phyloP scores from a whole-genome alignment of 345 rosid species.

The Rhizophora mangle region DNA sequence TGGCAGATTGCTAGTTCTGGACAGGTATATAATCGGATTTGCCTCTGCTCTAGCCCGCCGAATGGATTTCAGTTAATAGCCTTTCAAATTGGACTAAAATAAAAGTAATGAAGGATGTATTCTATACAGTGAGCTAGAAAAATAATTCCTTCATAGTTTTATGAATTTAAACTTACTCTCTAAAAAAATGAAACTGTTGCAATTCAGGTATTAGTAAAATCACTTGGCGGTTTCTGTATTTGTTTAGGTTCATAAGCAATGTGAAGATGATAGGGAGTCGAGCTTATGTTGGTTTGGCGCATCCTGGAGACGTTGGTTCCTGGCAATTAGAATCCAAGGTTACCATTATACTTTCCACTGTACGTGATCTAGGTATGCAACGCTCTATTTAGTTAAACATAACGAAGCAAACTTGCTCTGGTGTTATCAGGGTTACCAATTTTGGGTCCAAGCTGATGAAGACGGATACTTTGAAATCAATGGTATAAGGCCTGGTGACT shows the following conservation, averaged over 20 bases:
- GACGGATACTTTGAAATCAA: conserved; percentile 56
- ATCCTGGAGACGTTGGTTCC: conserved; percentile 71
- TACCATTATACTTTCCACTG: background rate
- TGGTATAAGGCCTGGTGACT: conserved; percentile 48
- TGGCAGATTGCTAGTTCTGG: conserved; percentile 41
- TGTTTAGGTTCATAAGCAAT: conserved; percentile 44
- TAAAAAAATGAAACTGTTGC: background rate
- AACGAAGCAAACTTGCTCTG: background rate
- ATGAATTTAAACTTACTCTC: background rate
- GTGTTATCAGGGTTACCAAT: conserved; percentile 62
- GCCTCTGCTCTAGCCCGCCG: background rate
- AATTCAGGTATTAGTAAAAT: too few relatives aligned
- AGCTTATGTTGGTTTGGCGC: conserved; percentile 77
- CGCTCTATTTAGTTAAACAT: too few relatives aligned
- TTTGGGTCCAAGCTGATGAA: conserved; percentile 63
- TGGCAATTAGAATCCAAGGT: conserved; percentile 91
- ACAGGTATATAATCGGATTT: conserved; percentile 26
- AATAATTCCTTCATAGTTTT: background rate
- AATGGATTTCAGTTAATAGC: background rate
- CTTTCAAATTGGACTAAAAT: background rate
- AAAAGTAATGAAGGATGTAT: too few relatives aligned
- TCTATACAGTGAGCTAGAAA: too few relatives aligned
- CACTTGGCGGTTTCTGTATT: too few relatives aligned
- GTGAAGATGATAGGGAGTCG: conserved; percentile 40
- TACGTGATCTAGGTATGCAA: background rate